phyloP scores from a whole-genome alignment of 2,329 filamentous ascomycete species.

The Domatiomyces catenatus region DNA sequence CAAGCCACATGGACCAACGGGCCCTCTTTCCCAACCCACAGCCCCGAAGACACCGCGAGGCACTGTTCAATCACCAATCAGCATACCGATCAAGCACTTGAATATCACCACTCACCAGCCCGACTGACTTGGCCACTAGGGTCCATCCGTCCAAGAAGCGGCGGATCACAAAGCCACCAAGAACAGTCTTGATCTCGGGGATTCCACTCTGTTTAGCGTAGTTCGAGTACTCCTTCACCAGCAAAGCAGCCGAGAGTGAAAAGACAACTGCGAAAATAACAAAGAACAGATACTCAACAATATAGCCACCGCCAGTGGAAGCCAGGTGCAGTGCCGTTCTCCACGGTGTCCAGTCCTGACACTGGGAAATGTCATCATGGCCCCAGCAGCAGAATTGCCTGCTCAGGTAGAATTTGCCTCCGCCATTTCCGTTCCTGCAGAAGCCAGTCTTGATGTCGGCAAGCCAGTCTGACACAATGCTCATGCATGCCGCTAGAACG shows the following conservation, averaged over 20 bases:
- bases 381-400: slow-evolving; percentile 87
- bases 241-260: slow-evolving; percentile 57
- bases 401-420: slow-evolving; percentile 80
- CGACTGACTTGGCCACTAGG: slow-evolving; percentile 73
- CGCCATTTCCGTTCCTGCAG: slow-evolving; percentile 60
- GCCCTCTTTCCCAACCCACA: slow-evolving; percentile 95
- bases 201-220: slow-evolving; percentile 93
- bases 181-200: slow-evolving; percentile 89
- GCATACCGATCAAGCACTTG: slow-evolving; percentile 14
- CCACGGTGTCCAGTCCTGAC: slow-evolving; percentile 79
- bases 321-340: slow-evolving; percentile 53
- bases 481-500: slow-evolving; percentile 70
- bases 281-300: slow-evolving; percentile 79
- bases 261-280: slow-evolving; percentile 69
- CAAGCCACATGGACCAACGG: slow-evolving; percentile 92
- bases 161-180: slow-evolving; percentile 85
- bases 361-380: slow-evolving; percentile 66
- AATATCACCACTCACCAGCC: slow-evolving; percentile 44
- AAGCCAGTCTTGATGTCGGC: slow-evolving; percentile 83
- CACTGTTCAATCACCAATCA: slow-evolving; percentile 40
- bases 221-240: slow-evolving; percentile 70
- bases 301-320: slow-evolving; percentile 56
- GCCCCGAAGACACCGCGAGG: slow-evolving; percentile 77
- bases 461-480: slow-evolving; percentile 83
- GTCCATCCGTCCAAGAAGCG: slow-evolving; percentile 82